Evolutionary conservation across 106 monocot genomes (phyloP).

Genomic region (Dioscorea alata): DNA sequence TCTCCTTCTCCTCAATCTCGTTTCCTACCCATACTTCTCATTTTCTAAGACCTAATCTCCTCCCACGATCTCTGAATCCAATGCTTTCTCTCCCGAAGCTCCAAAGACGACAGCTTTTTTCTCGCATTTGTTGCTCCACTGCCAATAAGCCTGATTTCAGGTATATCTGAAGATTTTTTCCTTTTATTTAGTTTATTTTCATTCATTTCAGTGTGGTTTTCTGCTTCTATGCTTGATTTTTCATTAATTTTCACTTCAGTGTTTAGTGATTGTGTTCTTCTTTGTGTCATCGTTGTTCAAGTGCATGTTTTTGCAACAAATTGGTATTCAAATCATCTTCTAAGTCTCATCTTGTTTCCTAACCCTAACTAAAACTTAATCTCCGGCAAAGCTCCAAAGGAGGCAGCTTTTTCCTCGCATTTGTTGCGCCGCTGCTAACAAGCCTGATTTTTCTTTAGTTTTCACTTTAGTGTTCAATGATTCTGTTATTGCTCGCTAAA

Average conservation of each 20-base stretch:
- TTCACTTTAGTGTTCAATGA: neutral
- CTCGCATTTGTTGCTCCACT: neutral
- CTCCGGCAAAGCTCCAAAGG: too few relatives aligned
- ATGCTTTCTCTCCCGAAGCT: too few relatives aligned
- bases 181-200: neutral
- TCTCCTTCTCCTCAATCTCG: too few relatives aligned
- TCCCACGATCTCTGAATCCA: too few relatives aligned
- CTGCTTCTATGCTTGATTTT: neutral
- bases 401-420: neutral
- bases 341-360: too few relatives aligned
- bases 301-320: neutral
- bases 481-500: too few relatives aligned
- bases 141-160: neutral
- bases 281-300: neutral
- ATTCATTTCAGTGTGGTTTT: neutral
- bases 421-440: neutral
- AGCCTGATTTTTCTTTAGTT: neutral
- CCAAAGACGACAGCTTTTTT: neutral
- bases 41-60: too few relatives aligned
- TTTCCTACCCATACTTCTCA: too few relatives aligned
- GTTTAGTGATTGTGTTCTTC: neutral
- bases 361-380: too few relatives aligned
- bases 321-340: too few relatives aligned
- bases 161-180: neutral
- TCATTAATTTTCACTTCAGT: neutral